Conservation (phyloP, 2,329 filamentous ascomycete genomes). For the Phyllosticta citrichinensis region DNA sequence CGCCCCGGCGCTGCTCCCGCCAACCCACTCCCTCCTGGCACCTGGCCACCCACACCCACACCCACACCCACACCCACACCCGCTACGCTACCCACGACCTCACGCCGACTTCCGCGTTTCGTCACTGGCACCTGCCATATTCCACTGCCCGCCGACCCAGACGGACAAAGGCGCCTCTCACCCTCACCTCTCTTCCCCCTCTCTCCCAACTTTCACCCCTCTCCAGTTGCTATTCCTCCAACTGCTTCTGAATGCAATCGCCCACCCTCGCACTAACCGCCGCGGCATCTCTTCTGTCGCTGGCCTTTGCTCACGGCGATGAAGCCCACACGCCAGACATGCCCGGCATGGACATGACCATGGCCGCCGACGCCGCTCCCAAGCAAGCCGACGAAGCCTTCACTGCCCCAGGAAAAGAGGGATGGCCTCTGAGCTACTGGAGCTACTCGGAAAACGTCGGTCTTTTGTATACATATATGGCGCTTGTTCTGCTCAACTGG, state of each 20-base stretch:
- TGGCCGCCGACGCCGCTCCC: constrained; percentile 6
- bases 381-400: constrained; percentile 12
- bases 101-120: neutral
- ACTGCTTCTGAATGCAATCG: constrained; percentile 2
- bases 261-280: constrained; percentile 17
- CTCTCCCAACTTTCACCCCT: neutral
- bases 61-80: no score
- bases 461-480: constrained; percentile 60
- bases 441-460: constrained; percentile 41
- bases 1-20: neutral
- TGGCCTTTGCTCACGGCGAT: constrained; percentile 33
- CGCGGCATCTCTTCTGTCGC: constrained; percentile 32
- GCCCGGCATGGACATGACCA: constrained; percentile 17
- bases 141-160: neutral
- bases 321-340: constrained; percentile 15
- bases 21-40: neutral
- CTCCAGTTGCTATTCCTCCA: neutral
- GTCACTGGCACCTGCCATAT: neutral
- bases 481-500: constrained; percentile 62
- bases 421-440: constrained; percentile 47
- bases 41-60: no score
- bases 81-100: no score
- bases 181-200: neutral
- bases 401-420: constrained; percentile 11
- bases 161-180: neutral